These are phyloP conservation scores for Solanum bulbocastanum DNA, from an alignment of 257 asterid species.

Conservation along the genomic window DNA sequence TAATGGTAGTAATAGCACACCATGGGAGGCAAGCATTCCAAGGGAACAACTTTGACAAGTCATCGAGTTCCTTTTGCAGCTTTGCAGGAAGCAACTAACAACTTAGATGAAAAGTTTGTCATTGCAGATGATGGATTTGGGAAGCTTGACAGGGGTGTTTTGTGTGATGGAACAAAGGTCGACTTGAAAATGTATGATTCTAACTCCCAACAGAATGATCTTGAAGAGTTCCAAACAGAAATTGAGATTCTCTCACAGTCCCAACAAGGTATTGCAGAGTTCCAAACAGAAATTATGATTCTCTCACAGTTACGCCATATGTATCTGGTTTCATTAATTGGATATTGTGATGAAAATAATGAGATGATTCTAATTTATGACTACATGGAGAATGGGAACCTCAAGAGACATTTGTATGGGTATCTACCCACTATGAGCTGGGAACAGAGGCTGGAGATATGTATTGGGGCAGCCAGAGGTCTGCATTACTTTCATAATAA, in stretches of 20 bases:
- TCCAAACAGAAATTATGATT: neutral
- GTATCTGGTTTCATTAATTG: neutral
- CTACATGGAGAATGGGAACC: neutral
- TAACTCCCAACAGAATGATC: too few species aligned
- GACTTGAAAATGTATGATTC: neutral
- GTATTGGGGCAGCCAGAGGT: neutral
- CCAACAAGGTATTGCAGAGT: neutral
- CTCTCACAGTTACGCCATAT: neutral
- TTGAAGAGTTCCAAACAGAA: too few species aligned
- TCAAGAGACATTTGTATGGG: neutral
- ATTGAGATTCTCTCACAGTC: neutral
- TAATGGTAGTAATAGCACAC: neutral
- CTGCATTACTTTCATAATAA: neutral
- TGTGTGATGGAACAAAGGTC: constrained; percentile 8
- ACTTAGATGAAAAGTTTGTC: neutral
- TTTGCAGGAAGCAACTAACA: neutral
- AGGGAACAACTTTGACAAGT: neutral
- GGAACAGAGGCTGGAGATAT: neutral
- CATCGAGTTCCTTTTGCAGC: neutral
- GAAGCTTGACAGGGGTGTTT: constrained; percentile 2
- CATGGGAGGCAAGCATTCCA: neutral
- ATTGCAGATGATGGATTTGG: constrained; percentile 10
- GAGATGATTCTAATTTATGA: neutral
- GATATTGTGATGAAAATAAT: neutral
- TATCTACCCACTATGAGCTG: neutral